Conservation (phyloP, 129 eudicot genomes). For the Artemisia tridentata region DNA sequence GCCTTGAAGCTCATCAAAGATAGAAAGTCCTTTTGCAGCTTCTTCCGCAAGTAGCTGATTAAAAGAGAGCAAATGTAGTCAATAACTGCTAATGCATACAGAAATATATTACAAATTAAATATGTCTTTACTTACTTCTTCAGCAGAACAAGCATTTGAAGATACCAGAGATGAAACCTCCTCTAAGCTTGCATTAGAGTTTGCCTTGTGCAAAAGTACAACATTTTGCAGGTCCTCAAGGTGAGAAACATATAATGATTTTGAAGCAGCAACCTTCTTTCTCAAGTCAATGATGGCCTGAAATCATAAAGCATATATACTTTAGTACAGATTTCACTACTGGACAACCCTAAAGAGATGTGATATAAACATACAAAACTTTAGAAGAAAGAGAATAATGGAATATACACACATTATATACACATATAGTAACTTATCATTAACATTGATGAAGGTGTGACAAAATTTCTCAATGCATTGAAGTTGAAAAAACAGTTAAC, state of each 20-base stretch:
- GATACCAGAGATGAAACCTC: conserved; percentile 61
- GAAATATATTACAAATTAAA: too few relatives aligned
- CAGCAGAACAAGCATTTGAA: conserved; percentile 48
- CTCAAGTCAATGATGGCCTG: conserved; percentile 70
- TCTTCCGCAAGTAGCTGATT: too few relatives aligned
- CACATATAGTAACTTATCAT: conserved; percentile 51
- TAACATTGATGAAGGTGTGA: too few relatives aligned
- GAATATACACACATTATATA: too few relatives aligned
- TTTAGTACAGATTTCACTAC: too few relatives aligned
- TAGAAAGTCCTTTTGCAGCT: too few relatives aligned
- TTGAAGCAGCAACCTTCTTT: conserved; percentile 62
- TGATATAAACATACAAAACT: too few relatives aligned
- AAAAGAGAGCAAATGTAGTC: too few relatives aligned
- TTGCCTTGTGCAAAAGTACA: conserved; percentile 71
- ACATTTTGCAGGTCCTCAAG: conserved; percentile 84
- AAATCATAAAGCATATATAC: conserved; percentile 10
- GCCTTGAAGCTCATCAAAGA: too few relatives aligned
- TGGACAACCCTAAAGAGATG: too few relatives aligned
- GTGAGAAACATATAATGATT: conserved; percentile 64
- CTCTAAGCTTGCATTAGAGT: conserved; percentile 74
- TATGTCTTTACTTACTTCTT: too few relatives aligned
- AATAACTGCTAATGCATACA: too few relatives aligned
- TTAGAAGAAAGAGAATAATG: neutral
- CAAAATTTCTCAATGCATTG: conserved; percentile 71
- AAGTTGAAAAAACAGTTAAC: neutral